Conservation (phyloP, 2,329 filamentous ascomycete genomes). For the Alternaria triticimaculans region DNA sequence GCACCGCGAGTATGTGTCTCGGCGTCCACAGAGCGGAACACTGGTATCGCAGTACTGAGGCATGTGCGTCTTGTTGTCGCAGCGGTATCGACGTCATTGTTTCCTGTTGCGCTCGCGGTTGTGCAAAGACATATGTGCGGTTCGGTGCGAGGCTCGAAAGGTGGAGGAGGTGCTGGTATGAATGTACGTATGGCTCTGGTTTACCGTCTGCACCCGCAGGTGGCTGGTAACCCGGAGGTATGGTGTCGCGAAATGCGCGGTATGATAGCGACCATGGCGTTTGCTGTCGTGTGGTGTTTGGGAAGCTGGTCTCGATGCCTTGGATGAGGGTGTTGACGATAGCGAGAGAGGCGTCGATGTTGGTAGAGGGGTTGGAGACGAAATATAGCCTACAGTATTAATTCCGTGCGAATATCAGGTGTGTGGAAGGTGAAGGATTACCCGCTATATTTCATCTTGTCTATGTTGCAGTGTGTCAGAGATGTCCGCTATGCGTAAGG, state of each 20-base stretch:
- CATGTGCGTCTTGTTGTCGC: constrained; percentile 30
- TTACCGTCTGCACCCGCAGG: constrained; percentile 20
- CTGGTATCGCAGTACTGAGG: constrained; percentile 25
- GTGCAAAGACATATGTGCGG: constrained; percentile 34
- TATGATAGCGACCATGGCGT: constrained; percentile 40
- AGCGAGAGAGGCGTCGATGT: constrained; percentile 30
- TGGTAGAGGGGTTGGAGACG: constrained; percentile 35
- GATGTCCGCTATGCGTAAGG: neutral
- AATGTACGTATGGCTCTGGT: constrained; percentile 23
- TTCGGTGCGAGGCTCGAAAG: constrained; percentile 27
- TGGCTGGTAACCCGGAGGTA: constrained; percentile 23
- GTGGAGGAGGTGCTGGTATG: constrained; percentile 41
- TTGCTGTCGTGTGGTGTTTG: constrained; percentile 23
- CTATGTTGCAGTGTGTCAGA: neutral
- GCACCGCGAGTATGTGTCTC: constrained; percentile 30
- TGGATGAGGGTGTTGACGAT: constrained; percentile 31
- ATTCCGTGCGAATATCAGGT: neutral
- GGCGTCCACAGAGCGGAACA: constrained; percentile 37
- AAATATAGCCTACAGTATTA: constrained; percentile 38
- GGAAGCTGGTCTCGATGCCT: constrained; percentile 37
- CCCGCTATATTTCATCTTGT: constrained; percentile 30
- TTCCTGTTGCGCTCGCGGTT: constrained; percentile 20
- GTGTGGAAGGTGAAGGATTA: neutral
- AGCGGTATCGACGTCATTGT: constrained; percentile 33
- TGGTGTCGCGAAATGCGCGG: constrained; percentile 42